Evolutionary conservation across 1,284 basidiomycete genomes (phyloP).

Genomic region (Ganoderma boninense): DNA sequence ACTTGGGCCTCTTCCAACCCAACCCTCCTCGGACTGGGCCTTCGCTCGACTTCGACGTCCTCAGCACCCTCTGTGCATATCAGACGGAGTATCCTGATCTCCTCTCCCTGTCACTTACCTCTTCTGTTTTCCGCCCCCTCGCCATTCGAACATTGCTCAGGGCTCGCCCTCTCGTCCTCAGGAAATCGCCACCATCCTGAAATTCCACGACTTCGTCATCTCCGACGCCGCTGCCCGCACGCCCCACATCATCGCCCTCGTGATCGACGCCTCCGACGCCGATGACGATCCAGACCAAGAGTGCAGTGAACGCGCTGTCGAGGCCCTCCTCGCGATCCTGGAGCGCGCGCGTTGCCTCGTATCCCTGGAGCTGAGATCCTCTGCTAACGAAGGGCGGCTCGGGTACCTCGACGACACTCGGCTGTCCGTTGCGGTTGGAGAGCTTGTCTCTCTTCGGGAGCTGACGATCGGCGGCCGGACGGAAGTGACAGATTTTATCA

Average conservation of each 20-base stretch:
- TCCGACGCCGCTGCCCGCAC: not conserved
- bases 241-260: not conserved
- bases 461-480: not conserved
- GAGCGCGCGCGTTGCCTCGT: not conserved
- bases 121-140: not conserved
- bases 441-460: not conserved
- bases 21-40: not conserved
- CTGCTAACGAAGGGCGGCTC: no score
- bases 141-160: not conserved
- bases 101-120: not conserved
- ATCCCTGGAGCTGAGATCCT: not conserved
- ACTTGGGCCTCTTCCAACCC: not conserved
- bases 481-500: not conserved
- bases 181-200: not conserved
- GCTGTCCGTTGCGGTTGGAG: not conserved
- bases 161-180: not conserved
- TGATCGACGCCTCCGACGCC: not conserved
- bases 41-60: not conserved
- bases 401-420: not conserved
- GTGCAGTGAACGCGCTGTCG: not conserved
- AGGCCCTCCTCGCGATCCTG: not conserved
- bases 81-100: not conserved
- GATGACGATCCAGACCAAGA: not conserved
- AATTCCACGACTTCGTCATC: conserved; percentile 1
- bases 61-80: not conserved